Evolutionary conservation across 2,329 filamentous ascomycete species (phyloP).

Genomic region (Beauveria medogensis): DNA sequence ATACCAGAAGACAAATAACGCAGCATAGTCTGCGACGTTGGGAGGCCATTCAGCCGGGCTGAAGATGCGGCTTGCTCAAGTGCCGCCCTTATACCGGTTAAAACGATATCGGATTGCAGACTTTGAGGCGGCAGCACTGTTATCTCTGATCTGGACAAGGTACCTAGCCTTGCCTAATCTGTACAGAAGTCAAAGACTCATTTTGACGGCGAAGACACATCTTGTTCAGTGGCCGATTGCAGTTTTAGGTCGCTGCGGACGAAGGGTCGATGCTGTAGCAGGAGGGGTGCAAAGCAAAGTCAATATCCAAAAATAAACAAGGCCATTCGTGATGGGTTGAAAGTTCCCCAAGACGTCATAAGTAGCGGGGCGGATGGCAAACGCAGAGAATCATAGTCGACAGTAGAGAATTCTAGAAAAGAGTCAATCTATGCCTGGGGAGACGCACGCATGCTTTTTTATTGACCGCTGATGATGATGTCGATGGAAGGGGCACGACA

Average conservation of each 20-base stretch:
- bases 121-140: not conserved
- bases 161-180: too few species aligned
- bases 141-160: too few species aligned
- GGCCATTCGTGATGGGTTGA: not conserved
- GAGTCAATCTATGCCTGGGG: too few species aligned
- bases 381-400: not conserved
- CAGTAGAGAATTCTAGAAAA: not conserved
- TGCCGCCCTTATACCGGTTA: slow-evolving; percentile 1
- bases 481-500: not conserved
- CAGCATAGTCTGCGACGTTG: not conserved
- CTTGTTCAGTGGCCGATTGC: not conserved
- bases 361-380: not conserved
- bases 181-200: not conserved
- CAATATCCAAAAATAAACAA: not conserved
- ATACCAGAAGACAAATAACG: not conserved
- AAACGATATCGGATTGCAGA: not conserved
- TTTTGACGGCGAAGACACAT: not conserved
- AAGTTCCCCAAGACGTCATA: not conserved
- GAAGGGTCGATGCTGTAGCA: not conserved
- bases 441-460: not conserved
- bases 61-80: not conserved
- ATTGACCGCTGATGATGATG: not conserved
- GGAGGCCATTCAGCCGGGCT: slow-evolving; percentile 5
- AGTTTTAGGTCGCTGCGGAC: not conserved
- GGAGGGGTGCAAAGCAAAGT: not conserved